phyloP scores from a whole-genome alignment of 2,329 filamentous ascomycete species.

The Fusarium sp. region DNA sequence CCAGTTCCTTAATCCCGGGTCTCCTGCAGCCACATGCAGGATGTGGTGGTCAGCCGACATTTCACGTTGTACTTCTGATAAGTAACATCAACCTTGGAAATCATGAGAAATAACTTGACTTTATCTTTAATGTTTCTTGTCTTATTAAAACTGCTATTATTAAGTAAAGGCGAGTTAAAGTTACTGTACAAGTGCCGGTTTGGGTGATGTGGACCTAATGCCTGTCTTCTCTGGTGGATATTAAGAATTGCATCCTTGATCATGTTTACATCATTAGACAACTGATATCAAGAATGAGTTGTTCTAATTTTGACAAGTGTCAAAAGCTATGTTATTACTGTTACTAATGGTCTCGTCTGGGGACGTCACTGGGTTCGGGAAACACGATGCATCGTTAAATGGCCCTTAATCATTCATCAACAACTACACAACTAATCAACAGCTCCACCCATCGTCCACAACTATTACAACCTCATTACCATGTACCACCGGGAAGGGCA shows the following conservation, averaged over 20 bases:
- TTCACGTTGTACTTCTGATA: too few relatives aligned
- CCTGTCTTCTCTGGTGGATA: too few relatives aligned
- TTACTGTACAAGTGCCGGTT: too few relatives aligned
- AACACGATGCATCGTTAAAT: not conserved
- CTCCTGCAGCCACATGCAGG: not conserved
- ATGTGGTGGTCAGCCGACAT: not conserved
- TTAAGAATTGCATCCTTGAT: too few relatives aligned
- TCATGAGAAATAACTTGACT: not conserved
- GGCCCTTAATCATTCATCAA: not conserved
- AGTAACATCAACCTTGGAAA: not conserved
- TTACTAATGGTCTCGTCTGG: not conserved
- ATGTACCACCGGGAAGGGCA: slow-evolving; percentile 29
- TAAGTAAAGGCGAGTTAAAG: too few relatives aligned
- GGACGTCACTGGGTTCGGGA: not conserved
- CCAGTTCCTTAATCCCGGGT: not conserved
- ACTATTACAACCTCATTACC: not conserved
- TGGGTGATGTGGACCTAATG: too few relatives aligned
- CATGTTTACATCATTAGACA: not conserved
- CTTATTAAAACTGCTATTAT: too few relatives aligned
- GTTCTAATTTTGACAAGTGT: too few relatives aligned
- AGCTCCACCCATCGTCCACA: not conserved
- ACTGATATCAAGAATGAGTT: not conserved
- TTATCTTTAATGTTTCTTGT: not conserved
- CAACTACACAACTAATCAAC: not conserved
- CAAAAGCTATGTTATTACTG: too few relatives aligned